Conservation (phyloP, 371 early-diverging fungal species). For the Mucor ambiguus region DNA sequence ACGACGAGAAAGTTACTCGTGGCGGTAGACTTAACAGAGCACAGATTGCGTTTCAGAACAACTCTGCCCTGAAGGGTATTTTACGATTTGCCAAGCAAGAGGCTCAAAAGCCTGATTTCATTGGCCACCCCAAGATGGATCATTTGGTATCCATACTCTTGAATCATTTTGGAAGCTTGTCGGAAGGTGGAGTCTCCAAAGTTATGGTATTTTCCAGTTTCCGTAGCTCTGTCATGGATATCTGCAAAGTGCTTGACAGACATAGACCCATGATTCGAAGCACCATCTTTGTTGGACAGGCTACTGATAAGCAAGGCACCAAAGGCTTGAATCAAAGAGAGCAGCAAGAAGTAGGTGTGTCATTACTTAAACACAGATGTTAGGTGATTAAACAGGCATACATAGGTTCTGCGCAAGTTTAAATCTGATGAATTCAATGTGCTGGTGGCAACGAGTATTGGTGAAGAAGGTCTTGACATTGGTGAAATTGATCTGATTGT, state of each 20-base stretch:
- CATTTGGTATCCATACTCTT: constrained; percentile 63
- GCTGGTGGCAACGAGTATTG: constrained; percentile 90
- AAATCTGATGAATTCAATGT: constrained; percentile 78
- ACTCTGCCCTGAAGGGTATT: constrained; percentile 2
- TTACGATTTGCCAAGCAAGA: constrained; percentile 3
- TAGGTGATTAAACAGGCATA: neutral
- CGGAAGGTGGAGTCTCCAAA: constrained; percentile 50
- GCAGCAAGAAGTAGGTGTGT: constrained; percentile 67
- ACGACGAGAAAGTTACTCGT: neutral
- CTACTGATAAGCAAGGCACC: constrained; percentile 54
- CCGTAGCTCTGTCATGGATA: constrained; percentile 89
- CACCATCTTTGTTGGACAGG: constrained; percentile 87
- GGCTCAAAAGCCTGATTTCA: constrained; percentile 42
- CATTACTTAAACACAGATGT: neutral
- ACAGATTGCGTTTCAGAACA: neutral
- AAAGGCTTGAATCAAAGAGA: constrained; percentile 85
- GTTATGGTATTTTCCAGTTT: constrained; percentile 90
- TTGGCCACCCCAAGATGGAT: constrained; percentile 87
- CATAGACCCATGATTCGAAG: constrained; percentile 74
- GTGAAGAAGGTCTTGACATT: constrained; percentile 97
- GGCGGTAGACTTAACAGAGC: constrained; percentile 4
- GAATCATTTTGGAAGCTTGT: constrained; percentile 60
- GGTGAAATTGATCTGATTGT: constrained; percentile 96
- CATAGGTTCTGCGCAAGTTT: constrained; percentile 56
- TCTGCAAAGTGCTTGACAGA: constrained; percentile 59